Percentiles rank a stretch among this genome's conserved stretches.
Evolutionary conservation across 305 asterid species (phyloP).

Genomic region (Fraxinus dipetala): DNA sequence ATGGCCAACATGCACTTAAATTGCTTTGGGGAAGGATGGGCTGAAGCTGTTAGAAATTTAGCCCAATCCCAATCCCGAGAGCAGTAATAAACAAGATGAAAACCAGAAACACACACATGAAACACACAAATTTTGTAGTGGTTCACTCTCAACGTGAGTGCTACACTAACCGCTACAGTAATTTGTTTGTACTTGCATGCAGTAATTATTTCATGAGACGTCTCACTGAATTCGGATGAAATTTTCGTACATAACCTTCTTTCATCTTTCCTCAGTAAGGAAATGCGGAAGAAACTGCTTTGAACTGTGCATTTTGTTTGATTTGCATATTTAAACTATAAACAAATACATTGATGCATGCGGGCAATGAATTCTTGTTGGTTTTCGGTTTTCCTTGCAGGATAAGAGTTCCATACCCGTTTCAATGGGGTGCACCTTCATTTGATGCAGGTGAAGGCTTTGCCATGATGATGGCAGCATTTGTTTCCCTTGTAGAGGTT

Average conservation of each 20-base stretch:
- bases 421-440: conserved; percentile 65
- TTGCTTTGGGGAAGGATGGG: not conserved
- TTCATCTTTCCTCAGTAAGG: not conserved
- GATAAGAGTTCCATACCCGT: conserved; percentile 61
- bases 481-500: conserved; percentile 57
- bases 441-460: conserved; percentile 65
- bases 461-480: conserved; percentile 69
- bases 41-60: not conserved
- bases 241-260: not conserved
- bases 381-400: conserved; percentile 24
- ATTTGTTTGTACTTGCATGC: not conserved
- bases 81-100: not conserved
- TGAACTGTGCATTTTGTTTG: not conserved
- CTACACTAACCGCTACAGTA: not conserved
- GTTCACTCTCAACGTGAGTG: not conserved
- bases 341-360: not conserved
- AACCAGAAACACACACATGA: not conserved
- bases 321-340: not conserved
- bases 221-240: not conserved
- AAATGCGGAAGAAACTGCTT: not conserved
- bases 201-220: not conserved
- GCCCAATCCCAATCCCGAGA: not conserved
- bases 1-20: not conserved
- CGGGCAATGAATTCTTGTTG: not conserved
- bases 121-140: not conserved